Base-by-base conservation (phyloP, 345 rosid species). In the Brassica incana region DNA sequence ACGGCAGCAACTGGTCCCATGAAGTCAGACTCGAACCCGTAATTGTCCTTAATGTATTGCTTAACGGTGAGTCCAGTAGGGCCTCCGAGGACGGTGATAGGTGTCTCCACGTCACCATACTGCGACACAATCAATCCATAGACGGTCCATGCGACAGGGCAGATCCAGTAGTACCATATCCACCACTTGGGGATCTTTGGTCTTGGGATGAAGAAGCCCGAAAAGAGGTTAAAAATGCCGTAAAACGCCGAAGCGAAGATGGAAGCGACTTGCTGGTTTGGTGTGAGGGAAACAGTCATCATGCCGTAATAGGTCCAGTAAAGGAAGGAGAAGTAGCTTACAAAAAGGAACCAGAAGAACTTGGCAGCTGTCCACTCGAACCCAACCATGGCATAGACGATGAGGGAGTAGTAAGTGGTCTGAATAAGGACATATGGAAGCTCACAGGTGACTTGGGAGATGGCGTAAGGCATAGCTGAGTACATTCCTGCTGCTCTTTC, bases 251-350 rank as follows among this genome's bases (percentile, higher is more conserved):
- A 84, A 0, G 90, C 91, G 1, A 91, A 87, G 36, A 91, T 91
- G 1, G 95, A 78, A 38, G 98, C 92, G 6, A 90, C 86, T 84
- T 93, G 91, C 59, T 87, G 90, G 85, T 91, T 93, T 70, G 98
- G 98, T 10, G 91, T 91, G 73, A 93, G 80, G 71, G 98, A 83
- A 75, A 89, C 94, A 1, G 93, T 87, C 98, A 93, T 91, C 98
- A 91, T 89, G 38, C 97, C 97, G n/a, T 94, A 94, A 83, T 89
- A 94, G 30, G 98, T 89, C 90, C 85, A 93, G 91, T 91, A 85
- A 32, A 93, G 92, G 87, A 90, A 91, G 16, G 97, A 85, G 86
- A 89, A 92, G 86, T 91, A 94, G 72, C 85, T 84, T 79, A 91
- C 73, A 20, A 89, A 90, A 84, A 86, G 83, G 84, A 93, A 91